These are phyloP conservation scores for Elasticomyces elasticus DNA, from an alignment of 495 filamentous ascomycete genomes.

Conservation along the genomic window DNA sequence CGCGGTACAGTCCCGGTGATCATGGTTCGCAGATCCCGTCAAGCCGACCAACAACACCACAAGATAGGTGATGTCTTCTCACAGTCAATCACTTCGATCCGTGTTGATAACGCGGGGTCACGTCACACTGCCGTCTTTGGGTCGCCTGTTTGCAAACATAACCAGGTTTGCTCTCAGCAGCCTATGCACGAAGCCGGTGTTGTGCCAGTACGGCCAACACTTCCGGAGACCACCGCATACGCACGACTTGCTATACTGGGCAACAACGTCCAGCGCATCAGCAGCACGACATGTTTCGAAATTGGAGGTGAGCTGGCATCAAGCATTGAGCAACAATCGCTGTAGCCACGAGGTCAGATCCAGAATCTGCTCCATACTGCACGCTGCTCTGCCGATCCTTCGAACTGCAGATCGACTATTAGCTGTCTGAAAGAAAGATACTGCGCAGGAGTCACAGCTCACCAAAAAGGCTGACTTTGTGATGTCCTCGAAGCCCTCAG, in stretches of 20 bases:
- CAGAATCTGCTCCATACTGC: conserved; percentile 21
- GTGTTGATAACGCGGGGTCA: neutral
- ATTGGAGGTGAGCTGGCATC: neutral
- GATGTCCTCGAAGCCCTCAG: conserved; percentile 81
- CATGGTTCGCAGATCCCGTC: neutral
- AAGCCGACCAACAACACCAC: no score
- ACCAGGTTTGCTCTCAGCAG: neutral
- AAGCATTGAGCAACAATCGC: neutral
- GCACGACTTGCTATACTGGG: neutral
- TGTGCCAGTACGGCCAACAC: neutral
- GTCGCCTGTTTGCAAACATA: neutral
- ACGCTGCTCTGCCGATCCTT: conserved; percentile 20
- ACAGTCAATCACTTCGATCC: no score
- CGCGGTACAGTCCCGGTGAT: neutral
- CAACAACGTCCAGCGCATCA: neutral
- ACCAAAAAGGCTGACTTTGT: conserved; percentile 56
- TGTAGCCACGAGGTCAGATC: conserved; percentile 18
- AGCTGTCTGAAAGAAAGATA: neutral
- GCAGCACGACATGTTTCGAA: no score
- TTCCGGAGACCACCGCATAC: neutral
- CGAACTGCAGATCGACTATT: conserved; percentile 10
- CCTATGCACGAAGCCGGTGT: neutral
- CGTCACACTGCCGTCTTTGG: neutral
- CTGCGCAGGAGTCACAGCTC: conserved; percentile 15
- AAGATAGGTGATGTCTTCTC: no score